Conservation (phyloP, 2,329 filamentous ascomycete genomes). For the Fusarium oxysporum region DNA sequence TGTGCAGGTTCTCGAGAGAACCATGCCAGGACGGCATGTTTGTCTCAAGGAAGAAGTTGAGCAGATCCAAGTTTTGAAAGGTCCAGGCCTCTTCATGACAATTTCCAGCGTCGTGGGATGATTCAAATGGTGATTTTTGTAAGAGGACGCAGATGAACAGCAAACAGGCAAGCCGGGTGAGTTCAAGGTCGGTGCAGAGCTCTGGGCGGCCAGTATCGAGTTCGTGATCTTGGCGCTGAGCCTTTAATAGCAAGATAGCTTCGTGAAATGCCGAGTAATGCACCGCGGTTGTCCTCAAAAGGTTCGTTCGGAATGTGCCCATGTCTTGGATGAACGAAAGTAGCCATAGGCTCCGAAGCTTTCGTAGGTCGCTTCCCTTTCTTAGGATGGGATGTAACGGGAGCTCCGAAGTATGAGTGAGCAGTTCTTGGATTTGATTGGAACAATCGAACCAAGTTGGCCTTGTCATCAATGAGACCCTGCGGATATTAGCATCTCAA, state of each 20-base stretch:
- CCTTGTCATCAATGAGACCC: slow-evolving; percentile 5
- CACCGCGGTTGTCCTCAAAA: background rate
- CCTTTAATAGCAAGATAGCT: background rate
- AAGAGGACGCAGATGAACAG: slow-evolving; percentile 4
- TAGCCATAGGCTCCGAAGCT: background rate
- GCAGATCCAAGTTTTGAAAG: background rate
- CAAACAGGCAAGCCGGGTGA: background rate
- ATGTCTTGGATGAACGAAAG: slow-evolving; percentile 9
- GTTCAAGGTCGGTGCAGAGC: background rate
- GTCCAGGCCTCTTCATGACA: rapidly evolving
- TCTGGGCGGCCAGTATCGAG: background rate
- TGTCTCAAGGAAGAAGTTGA: slow-evolving; percentile 3
- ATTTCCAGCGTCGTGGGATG: rapidly evolving
- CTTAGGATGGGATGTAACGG: background rate
- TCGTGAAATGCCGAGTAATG: slow-evolving; percentile 3
- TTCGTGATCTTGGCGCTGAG: background rate
- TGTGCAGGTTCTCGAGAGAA: background rate
- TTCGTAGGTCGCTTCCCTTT: background rate
- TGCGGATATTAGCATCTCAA: background rate
- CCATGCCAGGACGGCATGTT: background rate
- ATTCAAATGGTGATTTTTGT: background rate
- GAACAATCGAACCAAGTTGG: slow-evolving; percentile 17
- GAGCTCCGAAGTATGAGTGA: background rate
- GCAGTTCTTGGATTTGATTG: slow-evolving; percentile 9
- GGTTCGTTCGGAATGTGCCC: background rate